Evolutionary conservation across 2,329 filamentous ascomycete species (phyloP).

Genomic region (Metarhizium anisopliae): DNA sequence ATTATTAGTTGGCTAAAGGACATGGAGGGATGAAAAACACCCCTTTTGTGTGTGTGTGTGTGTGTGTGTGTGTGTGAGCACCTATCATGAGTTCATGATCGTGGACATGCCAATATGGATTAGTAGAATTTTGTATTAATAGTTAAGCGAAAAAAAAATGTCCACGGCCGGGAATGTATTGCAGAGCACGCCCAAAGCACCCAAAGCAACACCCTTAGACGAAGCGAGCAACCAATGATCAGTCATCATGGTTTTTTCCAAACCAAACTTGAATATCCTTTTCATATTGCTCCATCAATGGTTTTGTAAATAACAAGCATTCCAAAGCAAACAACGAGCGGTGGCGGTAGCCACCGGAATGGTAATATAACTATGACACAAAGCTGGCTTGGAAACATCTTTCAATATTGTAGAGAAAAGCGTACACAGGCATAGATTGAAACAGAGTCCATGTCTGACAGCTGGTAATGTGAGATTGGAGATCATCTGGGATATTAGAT

Average conservation of each 20-base stretch:
- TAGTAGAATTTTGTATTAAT: neutral
- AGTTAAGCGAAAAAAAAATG: neutral
- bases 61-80: too few relatives aligned
- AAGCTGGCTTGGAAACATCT: neutral
- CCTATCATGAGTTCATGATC: neutral
- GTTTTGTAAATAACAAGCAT: neutral
- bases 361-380: neutral
- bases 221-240: neutral
- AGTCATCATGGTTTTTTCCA: neutral
- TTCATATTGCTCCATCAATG: neutral
- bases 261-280: neutral
- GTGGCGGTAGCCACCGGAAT: too few relatives aligned
- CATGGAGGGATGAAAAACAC: too few relatives aligned
- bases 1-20: too few relatives aligned
- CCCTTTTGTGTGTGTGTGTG: too few relatives aligned
- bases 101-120: neutral
- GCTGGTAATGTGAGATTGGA: neutral
- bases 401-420: too few relatives aligned
- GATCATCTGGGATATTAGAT: slow-evolving; percentile 1
- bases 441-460: neutral
- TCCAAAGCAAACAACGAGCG: too few relatives aligned
- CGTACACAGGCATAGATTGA: neutral
- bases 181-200: neutral
- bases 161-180: neutral
- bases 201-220: neutral